Evolutionary conservation across 306 rosid genomes (phyloP).

Genomic region (Ammopiptanthus mongolicus): DNA sequence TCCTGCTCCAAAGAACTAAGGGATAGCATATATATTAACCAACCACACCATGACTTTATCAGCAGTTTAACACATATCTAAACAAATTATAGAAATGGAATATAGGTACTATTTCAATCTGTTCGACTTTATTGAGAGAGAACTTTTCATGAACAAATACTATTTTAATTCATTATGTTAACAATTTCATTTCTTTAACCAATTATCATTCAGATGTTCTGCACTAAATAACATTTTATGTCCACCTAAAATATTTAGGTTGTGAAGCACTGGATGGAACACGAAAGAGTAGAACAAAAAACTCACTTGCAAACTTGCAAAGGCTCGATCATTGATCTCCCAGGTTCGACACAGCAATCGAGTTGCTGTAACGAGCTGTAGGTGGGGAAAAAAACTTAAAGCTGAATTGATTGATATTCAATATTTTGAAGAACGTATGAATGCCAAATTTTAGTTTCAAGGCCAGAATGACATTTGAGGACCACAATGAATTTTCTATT

Average conservation of each 20-base stretch:
- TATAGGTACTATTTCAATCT: not conserved
- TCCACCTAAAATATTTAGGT: not conserved
- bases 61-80: not conserved
- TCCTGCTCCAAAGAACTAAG: not conserved
- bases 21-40: not conserved
- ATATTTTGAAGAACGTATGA: not conserved
- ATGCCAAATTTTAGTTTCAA: not conserved
- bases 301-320: slow-evolving; percentile 86
- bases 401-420: not conserved
- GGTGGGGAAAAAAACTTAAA: not conserved
- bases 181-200: slow-evolving; percentile 11
- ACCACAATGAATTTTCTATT: not conserved
- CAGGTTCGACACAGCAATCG: slow-evolving; percentile 93
- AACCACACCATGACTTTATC: not conserved
- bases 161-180: no score
- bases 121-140: not conserved
- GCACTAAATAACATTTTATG: not conserved
- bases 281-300: slow-evolving; percentile 15
- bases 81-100: not conserved
- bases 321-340: slow-evolving; percentile 91
- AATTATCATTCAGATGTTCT: not conserved
- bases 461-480: not conserved
- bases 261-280: not conserved
- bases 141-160: not conserved
- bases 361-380: slow-evolving; percentile 68